These are phyloP conservation scores for Komagataella kurtzmanii DNA, from an alignment of 805 yeast species.

Conservation along the genomic window DNA sequence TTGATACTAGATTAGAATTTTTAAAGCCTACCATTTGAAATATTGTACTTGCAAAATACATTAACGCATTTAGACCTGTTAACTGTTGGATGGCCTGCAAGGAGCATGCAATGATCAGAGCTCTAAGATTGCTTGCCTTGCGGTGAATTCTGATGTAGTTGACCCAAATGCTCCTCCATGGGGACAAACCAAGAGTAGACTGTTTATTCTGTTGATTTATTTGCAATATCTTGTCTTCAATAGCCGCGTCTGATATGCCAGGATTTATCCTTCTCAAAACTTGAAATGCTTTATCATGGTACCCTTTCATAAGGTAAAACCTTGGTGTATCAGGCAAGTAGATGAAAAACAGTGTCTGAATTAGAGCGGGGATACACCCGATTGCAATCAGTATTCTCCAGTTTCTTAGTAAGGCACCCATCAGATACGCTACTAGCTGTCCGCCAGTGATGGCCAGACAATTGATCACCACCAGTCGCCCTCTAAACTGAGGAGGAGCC, in stretches of 20 bases:
- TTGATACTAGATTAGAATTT: conserved; percentile 88
- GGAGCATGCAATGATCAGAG: conserved; percentile 81
- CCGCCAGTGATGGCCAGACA: conserved; percentile 54
- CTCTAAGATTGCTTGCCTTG: conserved; percentile 74
- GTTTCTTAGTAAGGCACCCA: conserved; percentile 37
- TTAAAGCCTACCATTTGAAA: conserved; percentile 83
- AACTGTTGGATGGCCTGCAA: conserved; percentile 94
- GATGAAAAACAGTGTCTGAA: conserved; percentile 4
- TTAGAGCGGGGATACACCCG: conserved; percentile 32
- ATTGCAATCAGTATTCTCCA: conserved; percentile 61
- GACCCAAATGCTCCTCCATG: conserved; percentile 39
- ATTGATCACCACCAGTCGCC: conserved; percentile 44
- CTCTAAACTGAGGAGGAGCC: conserved; percentile 54
- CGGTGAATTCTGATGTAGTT: conserved; percentile 51
- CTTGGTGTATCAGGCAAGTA: conserved; percentile 21
- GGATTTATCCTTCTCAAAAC: background rate
- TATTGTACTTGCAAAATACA: conserved; percentile 90
- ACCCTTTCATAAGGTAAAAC: conserved; percentile 29
- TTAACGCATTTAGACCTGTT: conserved; percentile 89
- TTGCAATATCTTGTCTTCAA: background rate
- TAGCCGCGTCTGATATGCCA: background rate
- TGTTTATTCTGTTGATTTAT: conserved; percentile 31
- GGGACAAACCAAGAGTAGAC: conserved; percentile 31
- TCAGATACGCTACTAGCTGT: conserved; percentile 42
- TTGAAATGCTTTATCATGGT: conserved; percentile 11